Evolutionary conservation across 208 protist genomes (phyloP), one percentile per base, ranked within the genome.

Genomic region (Crithidia acanthocephali): DNA sequence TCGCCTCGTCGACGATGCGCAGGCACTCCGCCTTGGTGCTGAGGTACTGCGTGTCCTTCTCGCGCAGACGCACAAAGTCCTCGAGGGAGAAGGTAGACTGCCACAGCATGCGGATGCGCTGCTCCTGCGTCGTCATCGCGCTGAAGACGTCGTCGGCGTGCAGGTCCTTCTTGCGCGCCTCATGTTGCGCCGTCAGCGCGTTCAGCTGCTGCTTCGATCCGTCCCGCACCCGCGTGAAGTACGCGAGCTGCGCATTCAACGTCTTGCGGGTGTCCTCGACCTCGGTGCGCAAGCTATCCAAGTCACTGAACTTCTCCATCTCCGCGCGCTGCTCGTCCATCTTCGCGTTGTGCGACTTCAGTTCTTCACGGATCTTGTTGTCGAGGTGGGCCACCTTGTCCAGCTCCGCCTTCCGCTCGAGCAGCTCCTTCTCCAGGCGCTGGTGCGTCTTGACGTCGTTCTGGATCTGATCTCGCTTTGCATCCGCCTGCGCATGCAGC

Each of bases 331-430:
- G 89, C 68, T 96, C 84, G 50, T 79, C 74, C 86, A 97, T 96
- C 57, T 87, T 87, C 6, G 73, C 78, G n/a, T 65, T 73, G 56
- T 95, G 85, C 25, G 85, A 80, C 66, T 93, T 83, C 8, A 96
- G 73, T 79, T 97, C 91, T 45, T 84, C 84, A 57, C 91, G 92
- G 64, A 97, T 96, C 73, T 97, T 97, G 27, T 72, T 83, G 70
- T 96, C 94, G 0, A 97, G 82, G 64, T 87, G 85, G 10, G 82
- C 82, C 25, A 97, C 87, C 74, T 96, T 97, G 48, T 96, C 87
- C 35, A 97, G 83, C 73, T 97, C 92, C 53, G 76, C 56, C 72
- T 95, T 96, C 28, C 92, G 85, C 44, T 94, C 86, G n/a, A 95
- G 76, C 23, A 97, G 74, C 65, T 97, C 92, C 78, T 94, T 94